Evolutionary conservation across 2,329 filamentous ascomycete genomes (phyloP).

Genomic region (Monilinia laxa): DNA sequence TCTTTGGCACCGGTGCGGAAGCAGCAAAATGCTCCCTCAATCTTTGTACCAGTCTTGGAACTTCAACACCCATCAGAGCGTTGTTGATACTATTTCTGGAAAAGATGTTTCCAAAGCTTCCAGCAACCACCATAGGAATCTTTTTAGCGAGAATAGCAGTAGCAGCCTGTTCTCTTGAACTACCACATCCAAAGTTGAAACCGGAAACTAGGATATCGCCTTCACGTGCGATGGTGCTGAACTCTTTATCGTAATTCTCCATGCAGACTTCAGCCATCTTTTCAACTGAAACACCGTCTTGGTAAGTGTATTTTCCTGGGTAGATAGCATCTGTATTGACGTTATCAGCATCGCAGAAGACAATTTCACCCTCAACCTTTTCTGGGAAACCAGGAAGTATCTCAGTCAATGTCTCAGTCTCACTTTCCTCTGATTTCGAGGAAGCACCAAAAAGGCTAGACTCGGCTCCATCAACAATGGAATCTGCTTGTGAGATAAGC

Average conservation of each 20-base stretch:
- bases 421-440: slow-evolving; percentile 42
- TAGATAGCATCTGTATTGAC: slow-evolving; percentile 94
- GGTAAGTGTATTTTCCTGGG: slow-evolving; percentile 88
- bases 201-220: slow-evolving; percentile 83
- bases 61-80: slow-evolving; percentile 69
- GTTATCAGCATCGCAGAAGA: slow-evolving; percentile 84
- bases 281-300: slow-evolving; percentile 73
- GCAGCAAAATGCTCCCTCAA: slow-evolving; percentile 59
- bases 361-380: slow-evolving; percentile 78
- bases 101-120: slow-evolving; percentile 85
- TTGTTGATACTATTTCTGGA: slow-evolving; percentile 78
- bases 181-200: slow-evolving; percentile 86
- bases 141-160: slow-evolving; percentile 80
- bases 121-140: slow-evolving; percentile 76
- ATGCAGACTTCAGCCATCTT: slow-evolving; percentile 90
- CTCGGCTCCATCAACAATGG: slow-evolving; percentile 42
- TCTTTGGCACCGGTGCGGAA: slow-evolving; percentile 41
- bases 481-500: slow-evolving; percentile 66
- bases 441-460: slow-evolving; percentile 36
- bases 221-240: slow-evolving; percentile 60
- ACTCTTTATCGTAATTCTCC: slow-evolving; percentile 84
- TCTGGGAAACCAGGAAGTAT: slow-evolving; percentile 86
- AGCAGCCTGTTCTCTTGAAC: slow-evolving; percentile 80
- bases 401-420: slow-evolving; percentile 59
- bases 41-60: slow-evolving; percentile 64